Conservation (phyloP, 2,329 filamentous ascomycete genomes). For the Aspergillus viridinutans region DNA sequence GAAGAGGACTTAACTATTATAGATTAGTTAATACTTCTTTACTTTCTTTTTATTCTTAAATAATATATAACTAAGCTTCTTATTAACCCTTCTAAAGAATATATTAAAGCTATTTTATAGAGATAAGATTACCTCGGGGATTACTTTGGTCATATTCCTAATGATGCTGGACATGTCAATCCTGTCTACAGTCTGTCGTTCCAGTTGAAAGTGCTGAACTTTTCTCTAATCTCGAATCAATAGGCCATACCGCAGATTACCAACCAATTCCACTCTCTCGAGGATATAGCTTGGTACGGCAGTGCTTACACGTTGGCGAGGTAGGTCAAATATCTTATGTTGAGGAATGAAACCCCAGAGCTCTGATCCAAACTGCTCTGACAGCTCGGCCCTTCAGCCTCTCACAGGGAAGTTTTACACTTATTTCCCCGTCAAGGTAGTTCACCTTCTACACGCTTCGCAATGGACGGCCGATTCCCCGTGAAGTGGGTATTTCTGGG, state of each 20-base stretch:
- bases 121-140: too few relatives aligned
- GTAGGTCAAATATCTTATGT: constrained; percentile 8
- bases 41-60: too few relatives aligned
- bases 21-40: too few relatives aligned
- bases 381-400: constrained; percentile 5
- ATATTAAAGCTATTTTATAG: too few relatives aligned
- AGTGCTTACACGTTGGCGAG: constrained; percentile 40
- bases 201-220: not conserved
- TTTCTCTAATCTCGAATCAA: not conserved
- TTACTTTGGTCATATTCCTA: constrained; percentile 46
- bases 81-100: too few relatives aligned
- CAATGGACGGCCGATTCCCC: not conserved
- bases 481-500: constrained; percentile 20
- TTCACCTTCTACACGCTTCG: not conserved
- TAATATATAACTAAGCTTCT: too few relatives aligned
- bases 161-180: constrained; percentile 53
- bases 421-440: constrained; percentile 23
- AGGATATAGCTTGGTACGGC: constrained; percentile 37
- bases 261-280: constrained; percentile 31
- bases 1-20: too few relatives aligned
- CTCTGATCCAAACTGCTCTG: not conserved
- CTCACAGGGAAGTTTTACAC: constrained; percentile 10
- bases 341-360: not conserved
- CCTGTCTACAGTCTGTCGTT: constrained; percentile 44
- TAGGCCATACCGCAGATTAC: constrained; percentile 50